These are phyloP conservation scores for Globisporangium paddicum DNA, from an alignment of 352 stramenopile genomes.

Conservation along the genomic window DNA sequence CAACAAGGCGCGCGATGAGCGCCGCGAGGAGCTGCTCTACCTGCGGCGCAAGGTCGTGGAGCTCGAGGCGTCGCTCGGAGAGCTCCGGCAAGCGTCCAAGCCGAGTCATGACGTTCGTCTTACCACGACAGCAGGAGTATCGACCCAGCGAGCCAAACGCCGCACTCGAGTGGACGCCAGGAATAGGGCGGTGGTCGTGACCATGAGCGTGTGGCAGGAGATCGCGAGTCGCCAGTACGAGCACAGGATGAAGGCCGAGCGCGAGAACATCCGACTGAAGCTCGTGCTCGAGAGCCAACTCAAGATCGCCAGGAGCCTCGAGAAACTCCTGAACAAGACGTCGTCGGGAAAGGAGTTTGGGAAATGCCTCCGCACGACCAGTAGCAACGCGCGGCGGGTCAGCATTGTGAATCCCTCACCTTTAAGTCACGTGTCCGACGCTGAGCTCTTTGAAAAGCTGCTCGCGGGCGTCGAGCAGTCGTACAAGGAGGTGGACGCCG, in stretches of 20 bases:
- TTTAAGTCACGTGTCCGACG: not conserved
- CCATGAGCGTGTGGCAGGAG: constrained; percentile 12
- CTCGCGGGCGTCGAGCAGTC: not conserved
- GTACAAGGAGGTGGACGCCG: not conserved
- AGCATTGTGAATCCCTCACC: too few species aligned
- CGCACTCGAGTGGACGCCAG: too few species aligned
- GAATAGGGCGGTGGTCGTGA: too few species aligned
- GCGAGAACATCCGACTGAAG: constrained; percentile 38
- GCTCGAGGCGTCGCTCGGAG: constrained; percentile 11
- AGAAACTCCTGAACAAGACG: constrained; percentile 3
- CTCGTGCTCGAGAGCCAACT: constrained; percentile 43
- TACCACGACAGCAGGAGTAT: too few species aligned
- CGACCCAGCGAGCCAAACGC: too few species aligned
- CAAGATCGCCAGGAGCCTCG: constrained; percentile 39
- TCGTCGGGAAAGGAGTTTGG: not conserved
- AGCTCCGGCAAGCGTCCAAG: constrained; percentile 25
- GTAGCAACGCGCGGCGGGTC: too few species aligned
- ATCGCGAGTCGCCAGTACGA: constrained; percentile 13
- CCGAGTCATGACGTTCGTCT: not conserved
- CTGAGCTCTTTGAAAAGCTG: not conserved
- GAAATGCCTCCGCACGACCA: too few species aligned
- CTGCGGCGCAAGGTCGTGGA: constrained; percentile 7
- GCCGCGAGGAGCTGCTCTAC: constrained; percentile 13
- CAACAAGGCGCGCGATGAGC: constrained; percentile 17
- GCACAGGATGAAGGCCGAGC: constrained; percentile 38